Percentiles rank a stretch among this genome's conserved stretches.
Evolutionary conservation across 148 eudicot species (phyloP).

Genomic region (Polygonum aviculare): DNA sequence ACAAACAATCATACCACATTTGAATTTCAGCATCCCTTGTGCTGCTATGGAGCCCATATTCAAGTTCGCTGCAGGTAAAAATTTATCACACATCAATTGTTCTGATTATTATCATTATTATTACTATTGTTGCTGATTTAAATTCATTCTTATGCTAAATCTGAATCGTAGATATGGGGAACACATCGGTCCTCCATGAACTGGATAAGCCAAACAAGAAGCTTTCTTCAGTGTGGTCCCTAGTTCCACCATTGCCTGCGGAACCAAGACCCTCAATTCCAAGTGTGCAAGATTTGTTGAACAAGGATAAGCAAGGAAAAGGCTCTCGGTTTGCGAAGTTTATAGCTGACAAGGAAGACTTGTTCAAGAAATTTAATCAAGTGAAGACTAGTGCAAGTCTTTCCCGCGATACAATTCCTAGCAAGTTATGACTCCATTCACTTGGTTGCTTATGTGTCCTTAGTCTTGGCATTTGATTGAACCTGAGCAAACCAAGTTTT

Average conservation of each 20-base stretch:
- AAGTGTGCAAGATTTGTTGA: conserved; percentile 16
- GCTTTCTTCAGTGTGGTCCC: conserved; percentile 75
- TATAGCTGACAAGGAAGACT: conserved; percentile 49
- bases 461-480: not conserved
- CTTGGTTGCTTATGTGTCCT: not conserved
- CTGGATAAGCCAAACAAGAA: conserved; percentile 61
- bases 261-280: conserved; percentile 49
- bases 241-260: conserved; percentile 68
- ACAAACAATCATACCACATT: conserved; percentile 71
- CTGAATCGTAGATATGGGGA: conserved; percentile 48
- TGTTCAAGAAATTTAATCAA: conserved; percentile 30
- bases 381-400: conserved; percentile 23
- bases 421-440: conserved; percentile 62
- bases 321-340: conserved; percentile 86
- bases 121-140: no score
- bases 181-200: conserved; percentile 43
- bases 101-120: not conserved
- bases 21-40: conserved; percentile 96
- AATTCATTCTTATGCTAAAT: not conserved
- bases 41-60: conserved; percentile 72
- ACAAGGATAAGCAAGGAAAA: conserved; percentile 34
- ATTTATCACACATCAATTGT: not conserved
- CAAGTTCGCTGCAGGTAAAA: conserved; percentile 60
- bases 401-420: conserved; percentile 30
- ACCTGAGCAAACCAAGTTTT: no score